Base-by-base conservation (phyloP, 2,329 filamentous ascomycete genomes). In the Cladobotryum protrusum region DNA sequence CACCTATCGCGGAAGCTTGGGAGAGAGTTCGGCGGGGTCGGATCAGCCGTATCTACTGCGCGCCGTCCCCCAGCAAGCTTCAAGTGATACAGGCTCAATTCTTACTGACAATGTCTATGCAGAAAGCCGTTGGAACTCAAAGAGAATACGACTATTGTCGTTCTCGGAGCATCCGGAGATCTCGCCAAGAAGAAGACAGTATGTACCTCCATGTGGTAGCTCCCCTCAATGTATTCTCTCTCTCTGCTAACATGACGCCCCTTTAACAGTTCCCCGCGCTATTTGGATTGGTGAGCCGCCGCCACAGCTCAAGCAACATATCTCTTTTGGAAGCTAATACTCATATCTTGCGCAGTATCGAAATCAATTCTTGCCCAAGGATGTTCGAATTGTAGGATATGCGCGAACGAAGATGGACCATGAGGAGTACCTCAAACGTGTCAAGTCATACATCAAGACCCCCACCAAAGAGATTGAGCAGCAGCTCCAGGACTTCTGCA, bases 141-240 rank as follows among this genome's bases (percentile, higher is more conserved):
- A 80, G 89, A 97, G 67, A 95, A 99, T 80, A 99, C 93, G 58
- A 82, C 91, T 67, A 95, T 99, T 64, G 82, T 99, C 64, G 93
- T 99, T 63, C 85, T 99, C 60, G 93, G 93, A 65, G 93, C 93
- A 58, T 99, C 93, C 47, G 93, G 93, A 64, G 93, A 99, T 78
- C 76, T 99, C 60, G 93, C 93, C 46, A 99, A 99, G 82, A 99
- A 99, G 86, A 99, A 99, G 85, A 99, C 93, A 42, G 90, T 95
- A 74, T 69, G 83, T 50, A 49, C 43, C 49, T 46, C 46, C 42
- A 37, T 54, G 52, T 39, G 49, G 47, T 50, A 57, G 50, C 49
- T 45, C 43, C 48, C 47, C 39, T 47, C 33, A 42, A 35, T 42
- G 33, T 29, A 42, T 43, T 15, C n/a, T 34, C 36, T 41, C 37